Evolutionary conservation across 1,284 basidiomycete species (phyloP), one percentile per base, ranked within the genome.

Genomic region (Apiotrichum montevideense): DNA sequence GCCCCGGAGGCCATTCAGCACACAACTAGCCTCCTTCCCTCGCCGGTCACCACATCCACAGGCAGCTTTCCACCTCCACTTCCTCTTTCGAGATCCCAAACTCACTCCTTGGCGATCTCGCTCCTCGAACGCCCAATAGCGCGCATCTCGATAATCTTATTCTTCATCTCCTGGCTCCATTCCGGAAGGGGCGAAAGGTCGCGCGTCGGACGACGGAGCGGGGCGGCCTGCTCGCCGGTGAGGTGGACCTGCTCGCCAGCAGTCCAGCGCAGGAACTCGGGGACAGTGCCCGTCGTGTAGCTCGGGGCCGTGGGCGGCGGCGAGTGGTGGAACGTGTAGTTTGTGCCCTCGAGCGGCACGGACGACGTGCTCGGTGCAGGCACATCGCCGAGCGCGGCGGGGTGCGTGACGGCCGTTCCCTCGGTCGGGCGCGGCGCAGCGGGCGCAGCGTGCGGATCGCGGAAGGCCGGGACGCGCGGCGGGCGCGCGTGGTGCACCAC

Each of bases 401-500:
- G 63, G 42, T 66, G 52, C 10, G 71, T 62, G 8, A 65, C 63
- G n/a, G 67, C 65, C 9, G 72, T 73, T 29, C 74, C 72, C 8
- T 67, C 63, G 21, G 74, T 70, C 11, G 69, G 69, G 39, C 66
- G 59, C 3, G 59, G 58, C 7, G 44, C 10, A 21, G 21, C 21
- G 52, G 66, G 61, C 3, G 66, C 63, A 2, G 56, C 56, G 53
- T 69, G 66, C 34, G 72, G 72, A 1, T 68, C 67, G 6, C 56
- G 57, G 29, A 67, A 59, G n/a, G 61, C 48, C 1, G 72, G 72
- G 29, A 66, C 55, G 39, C 72, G 65, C 4, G 73, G 61, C 4
- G 72, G 72, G 51, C 72, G 66, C 15, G 73, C 73, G 51, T 70
- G 64, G 53, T 73, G 71, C 10, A 71, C 48, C 6, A 73, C 68